Evolutionary conservation across 2,329 filamentous ascomycete genomes (phyloP), one percentile per base, ranked within the genome.

Genomic region (Epicoccum nigrum): DNA sequence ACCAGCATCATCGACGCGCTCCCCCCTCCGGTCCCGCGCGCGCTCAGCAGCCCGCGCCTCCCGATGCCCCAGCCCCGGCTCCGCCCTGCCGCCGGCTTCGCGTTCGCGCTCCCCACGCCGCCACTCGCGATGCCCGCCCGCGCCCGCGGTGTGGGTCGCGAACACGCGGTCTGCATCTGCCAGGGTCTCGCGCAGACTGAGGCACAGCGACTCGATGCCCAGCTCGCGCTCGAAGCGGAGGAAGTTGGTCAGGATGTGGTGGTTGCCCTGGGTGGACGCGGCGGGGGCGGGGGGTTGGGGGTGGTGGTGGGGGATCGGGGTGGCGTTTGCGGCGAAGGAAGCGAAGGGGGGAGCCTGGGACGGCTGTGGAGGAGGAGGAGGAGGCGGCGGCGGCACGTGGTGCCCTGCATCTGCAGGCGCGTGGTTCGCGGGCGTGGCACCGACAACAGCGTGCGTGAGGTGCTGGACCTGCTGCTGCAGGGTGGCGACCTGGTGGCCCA

Each of bases 161-260:
- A 13, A 11, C 7, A 2, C n/a, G 20, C 16, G 34, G 15, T 35
- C 20, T 9, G 16, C 13, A 7, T 43, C 38, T 17, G 42, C 37
- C 9, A 52, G 49, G 21, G 64, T 60, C 32, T 70, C 71, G 37
- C 65, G 63, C 16, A 74, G 60, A 7, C 62, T 64, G 5, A 73
- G 56, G 33, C 68, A 73, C 16, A 74, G 61, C 3, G 62, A 62
- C 41, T 72, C 68, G 42, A 74, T 59, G 33, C 69, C 68, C 33
- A 68, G 63, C 50, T 73, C 70, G 51, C 70, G 69, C 55, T 69
- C 65, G 62, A 68, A 72, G 43, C 69, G 68, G 33, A 71, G 59
- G 55, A 73, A 71, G 16, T 59, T 60, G 12, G 63, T 58, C 51
- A 65, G 39, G 33, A 46, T 45, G 45, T 41, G 50, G 51, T 56